Percentiles rank a stretch among this genome's conserved stretches.
These are phyloP conservation scores for Acer negundo DNA, from an alignment of 345 rosid genomes.

Conservation along the genomic window DNA sequence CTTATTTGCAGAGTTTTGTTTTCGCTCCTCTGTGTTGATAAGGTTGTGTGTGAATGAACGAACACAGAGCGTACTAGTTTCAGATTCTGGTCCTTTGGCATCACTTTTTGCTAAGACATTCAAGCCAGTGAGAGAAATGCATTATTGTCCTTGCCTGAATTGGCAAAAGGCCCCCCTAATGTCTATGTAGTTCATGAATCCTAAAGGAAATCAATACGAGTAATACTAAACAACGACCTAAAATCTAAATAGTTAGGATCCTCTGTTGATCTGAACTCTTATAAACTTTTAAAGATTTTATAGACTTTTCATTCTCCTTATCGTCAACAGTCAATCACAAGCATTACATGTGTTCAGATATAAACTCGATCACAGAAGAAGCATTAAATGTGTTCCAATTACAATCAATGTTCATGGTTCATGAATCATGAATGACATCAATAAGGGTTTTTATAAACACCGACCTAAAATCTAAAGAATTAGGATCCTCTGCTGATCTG, in stretches of 20 bases:
- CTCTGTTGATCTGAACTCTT: neutral
- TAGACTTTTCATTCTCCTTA: neutral
- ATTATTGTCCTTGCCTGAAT: neutral
- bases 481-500: neutral
- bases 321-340: no score
- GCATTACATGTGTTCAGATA: no score
- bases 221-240: no score
- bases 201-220: neutral
- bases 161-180: neutral
- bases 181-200: neutral
- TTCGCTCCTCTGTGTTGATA: neutral
- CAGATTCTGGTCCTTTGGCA: neutral
- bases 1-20: slow-evolving; percentile 1
- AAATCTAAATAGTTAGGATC: no score
- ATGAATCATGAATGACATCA: no score
- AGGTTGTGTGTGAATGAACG: neutral
- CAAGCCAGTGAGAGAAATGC: neutral
- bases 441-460: no score
- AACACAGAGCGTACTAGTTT: neutral
- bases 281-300: no score
- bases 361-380: no score
- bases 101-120: slow-evolving; percentile 1
- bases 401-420: no score
- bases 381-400: no score
- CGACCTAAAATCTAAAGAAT: no score